Percentiles rank a stretch among this genome's conserved stretches.
Conservation (phyloP, 208 protist species). For the Trypanosoma grayi region DNA sequence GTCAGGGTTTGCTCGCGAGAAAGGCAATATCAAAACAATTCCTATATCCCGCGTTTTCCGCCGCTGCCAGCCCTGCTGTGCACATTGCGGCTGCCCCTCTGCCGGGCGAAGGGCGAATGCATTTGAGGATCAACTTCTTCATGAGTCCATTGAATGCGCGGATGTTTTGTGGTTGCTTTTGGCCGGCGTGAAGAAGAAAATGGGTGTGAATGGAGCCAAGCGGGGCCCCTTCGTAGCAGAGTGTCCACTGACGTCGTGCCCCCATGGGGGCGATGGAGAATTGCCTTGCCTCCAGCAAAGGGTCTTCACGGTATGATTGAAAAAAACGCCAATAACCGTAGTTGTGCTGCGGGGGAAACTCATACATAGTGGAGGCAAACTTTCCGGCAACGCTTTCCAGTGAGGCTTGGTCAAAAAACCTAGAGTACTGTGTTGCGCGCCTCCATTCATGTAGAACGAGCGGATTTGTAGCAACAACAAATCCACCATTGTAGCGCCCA, state of each 20-base stretch:
- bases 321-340: slow-evolving; percentile 87
- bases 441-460: slow-evolving; percentile 59
- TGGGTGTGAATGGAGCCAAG: slow-evolving; percentile 78
- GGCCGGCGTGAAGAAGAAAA: slow-evolving; percentile 49
- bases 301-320: slow-evolving; percentile 29
- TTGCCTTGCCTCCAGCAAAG: slow-evolving; percentile 32
- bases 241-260: background rate
- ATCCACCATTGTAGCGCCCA: slow-evolving; percentile 76
- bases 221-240: slow-evolving; percentile 58
- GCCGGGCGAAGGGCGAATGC: background rate
- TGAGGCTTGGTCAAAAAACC: slow-evolving; percentile 77
- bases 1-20: no score
- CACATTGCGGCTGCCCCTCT: background rate
- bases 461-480: slow-evolving; percentile 38
- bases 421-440: slow-evolving; percentile 45
- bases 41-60: no score
- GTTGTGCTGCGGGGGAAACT: slow-evolving; percentile 71
- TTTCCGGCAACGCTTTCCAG: slow-evolving; percentile 52
- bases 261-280: slow-evolving; percentile 45
- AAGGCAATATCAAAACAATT: no score
- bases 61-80: background rate
- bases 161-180: slow-evolving; percentile 28
- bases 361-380: slow-evolving; percentile 32
- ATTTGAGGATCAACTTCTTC: slow-evolving; percentile 40
- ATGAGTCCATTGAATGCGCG: slow-evolving; percentile 63